Evolutionary conservation across 805 yeast species (phyloP).

Genomic region (Yarrowia porcina): DNA sequence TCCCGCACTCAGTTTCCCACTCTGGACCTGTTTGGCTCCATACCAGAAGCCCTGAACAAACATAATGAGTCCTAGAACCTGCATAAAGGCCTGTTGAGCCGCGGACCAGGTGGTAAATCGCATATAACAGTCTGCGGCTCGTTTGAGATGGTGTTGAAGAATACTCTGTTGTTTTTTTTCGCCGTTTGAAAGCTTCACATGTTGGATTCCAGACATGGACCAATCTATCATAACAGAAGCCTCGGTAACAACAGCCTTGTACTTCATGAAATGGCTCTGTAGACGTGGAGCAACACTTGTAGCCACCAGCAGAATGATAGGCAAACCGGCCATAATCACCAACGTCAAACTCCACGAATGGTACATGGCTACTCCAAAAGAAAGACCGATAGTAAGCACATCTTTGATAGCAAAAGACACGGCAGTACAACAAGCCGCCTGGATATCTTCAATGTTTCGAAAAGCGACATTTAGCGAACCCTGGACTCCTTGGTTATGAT

Average conservation of each 20-base stretch:
- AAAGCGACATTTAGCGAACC: conserved; percentile 60
- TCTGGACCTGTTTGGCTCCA: conserved; percentile 65
- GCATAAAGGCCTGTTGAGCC: conserved; percentile 54
- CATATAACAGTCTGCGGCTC: conserved; percentile 44
- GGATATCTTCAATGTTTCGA: conserved; percentile 69
- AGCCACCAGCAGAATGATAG: conserved; percentile 56
- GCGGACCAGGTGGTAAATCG: conserved; percentile 47
- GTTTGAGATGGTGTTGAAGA: conserved; percentile 40
- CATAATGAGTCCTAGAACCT: conserved; percentile 61
- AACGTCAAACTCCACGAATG: conserved; percentile 85
- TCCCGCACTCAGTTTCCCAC: conserved; percentile 52
- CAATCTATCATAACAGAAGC: conserved; percentile 67
- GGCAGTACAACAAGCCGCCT: conserved; percentile 66
- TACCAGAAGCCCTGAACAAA: conserved; percentile 93
- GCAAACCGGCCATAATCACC: conserved; percentile 69
- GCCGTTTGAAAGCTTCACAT: conserved; percentile 62
- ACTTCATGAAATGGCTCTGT: conserved; percentile 48
- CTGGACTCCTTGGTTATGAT: conserved; percentile 49
- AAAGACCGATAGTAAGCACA: conserved; percentile 46
- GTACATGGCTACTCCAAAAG: conserved; percentile 62
- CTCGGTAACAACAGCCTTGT: conserved; percentile 54
- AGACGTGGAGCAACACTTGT: conserved; percentile 51
- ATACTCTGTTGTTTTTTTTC: conserved; percentile 49
- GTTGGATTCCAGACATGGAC: conserved; percentile 56
- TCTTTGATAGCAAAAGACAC: conserved; percentile 56